These are phyloP conservation scores for Ogataea pilisensis DNA, from an alignment of 805 yeast species.

Conservation along the genomic window DNA sequence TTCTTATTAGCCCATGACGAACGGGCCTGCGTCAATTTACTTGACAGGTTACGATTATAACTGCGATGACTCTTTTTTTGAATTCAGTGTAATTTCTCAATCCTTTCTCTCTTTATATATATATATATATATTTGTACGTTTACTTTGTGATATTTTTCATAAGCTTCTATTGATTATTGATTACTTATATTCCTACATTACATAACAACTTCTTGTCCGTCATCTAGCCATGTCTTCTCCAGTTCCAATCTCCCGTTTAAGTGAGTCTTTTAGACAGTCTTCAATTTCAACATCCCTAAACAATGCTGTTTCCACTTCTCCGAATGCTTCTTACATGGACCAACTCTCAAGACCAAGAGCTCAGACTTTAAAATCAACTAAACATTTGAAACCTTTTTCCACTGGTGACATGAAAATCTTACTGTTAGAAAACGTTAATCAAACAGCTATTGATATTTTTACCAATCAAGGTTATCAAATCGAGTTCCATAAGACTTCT, in stretches of 20 bases:
- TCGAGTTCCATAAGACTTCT: conserved; percentile 86
- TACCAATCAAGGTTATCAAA: conserved; percentile 91
- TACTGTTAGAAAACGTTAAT: conserved; percentile 90
- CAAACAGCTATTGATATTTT: conserved; percentile 86
- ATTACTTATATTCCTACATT: no score
- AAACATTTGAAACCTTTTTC: conserved; percentile 90
- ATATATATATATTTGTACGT: no score
- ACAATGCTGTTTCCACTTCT: conserved; percentile 78
- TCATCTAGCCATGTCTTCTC: no score
- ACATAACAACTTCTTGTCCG: no score
- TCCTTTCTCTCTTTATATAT: not conserved
- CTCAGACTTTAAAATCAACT: conserved; percentile 43
- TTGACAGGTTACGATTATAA: no score
- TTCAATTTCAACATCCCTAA: conserved; percentile 46
- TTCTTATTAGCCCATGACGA: no score
- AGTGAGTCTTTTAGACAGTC: conserved; percentile 53
- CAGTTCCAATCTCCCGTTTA: conserved; percentile 57
- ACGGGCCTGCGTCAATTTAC: no score
- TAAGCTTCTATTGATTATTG: no score
- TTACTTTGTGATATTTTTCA: no score
- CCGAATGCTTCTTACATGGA: conserved; percentile 68
- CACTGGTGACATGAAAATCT: conserved; percentile 90
- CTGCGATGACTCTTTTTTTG: not conserved
- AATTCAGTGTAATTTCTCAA: not conserved
- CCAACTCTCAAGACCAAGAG: conserved; percentile 39